Conservation (phyloP, 306 rosid genomes). For the Citrullus mucosospermus region DNA sequence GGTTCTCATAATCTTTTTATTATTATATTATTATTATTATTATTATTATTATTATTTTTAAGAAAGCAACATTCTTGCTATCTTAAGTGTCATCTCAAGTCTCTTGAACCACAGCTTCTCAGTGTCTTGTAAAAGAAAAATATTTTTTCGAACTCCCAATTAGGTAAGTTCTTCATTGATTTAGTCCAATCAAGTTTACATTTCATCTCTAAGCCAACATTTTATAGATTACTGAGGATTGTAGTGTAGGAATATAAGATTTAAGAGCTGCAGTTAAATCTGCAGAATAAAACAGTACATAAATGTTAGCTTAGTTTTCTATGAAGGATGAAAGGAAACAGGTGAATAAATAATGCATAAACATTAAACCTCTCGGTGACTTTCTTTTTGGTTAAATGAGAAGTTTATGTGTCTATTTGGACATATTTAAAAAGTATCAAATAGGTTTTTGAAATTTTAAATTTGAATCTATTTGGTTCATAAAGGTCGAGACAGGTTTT, state of each 20-base stretch:
- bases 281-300: constrained; percentile 13
- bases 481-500: too few species aligned
- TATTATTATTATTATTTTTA: too few species aligned
- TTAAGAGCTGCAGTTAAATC: constrained; percentile 37
- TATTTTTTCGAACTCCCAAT: background rate
- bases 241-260: constrained; percentile 35
- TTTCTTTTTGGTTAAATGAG: too few species aligned
- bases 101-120: background rate
- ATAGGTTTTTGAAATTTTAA: too few species aligned
- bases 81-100: background rate
- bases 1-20: background rate
- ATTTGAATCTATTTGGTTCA: background rate
- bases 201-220: constrained; percentile 37
- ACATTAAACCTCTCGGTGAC: background rate
- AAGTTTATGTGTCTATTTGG: too few species aligned
- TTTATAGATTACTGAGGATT: constrained; percentile 33
- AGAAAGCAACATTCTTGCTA: background rate
- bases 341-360: background rate
- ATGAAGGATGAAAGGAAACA: background rate
- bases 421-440: too few species aligned
- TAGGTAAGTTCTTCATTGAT: constrained; percentile 18
- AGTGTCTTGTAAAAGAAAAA: background rate
- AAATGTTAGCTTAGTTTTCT: background rate
- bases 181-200: constrained; percentile 20
- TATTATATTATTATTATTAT: too few species aligned